Conservation (phyloP, 1,139 yeast genomes). For the Kodamaea derodonti region DNA sequence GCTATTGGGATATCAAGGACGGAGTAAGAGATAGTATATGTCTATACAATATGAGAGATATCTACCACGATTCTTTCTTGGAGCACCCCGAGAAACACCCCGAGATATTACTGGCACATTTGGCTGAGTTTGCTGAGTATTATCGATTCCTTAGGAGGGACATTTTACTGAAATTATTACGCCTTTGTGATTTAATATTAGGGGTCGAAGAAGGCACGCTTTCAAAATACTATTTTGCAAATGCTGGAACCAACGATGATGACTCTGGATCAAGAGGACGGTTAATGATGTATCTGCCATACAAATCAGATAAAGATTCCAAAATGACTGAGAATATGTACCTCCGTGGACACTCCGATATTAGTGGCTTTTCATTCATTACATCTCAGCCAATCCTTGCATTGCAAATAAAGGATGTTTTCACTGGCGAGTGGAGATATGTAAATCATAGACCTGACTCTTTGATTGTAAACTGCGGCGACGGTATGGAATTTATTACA, state of each 20-base stretch:
- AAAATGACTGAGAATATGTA: constrained; percentile 17
- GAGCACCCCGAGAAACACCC: constrained; percentile 18
- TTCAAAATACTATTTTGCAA: constrained; percentile 29
- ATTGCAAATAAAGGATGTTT: constrained; percentile 24
- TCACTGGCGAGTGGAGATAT: constrained; percentile 24
- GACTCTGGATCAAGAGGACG: constrained; percentile 26
- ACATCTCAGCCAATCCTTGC: constrained; percentile 30
- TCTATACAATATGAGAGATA: constrained; percentile 37
- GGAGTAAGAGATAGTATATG: constrained; percentile 40
- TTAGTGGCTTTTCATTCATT: constrained; percentile 26
- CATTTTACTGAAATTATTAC: constrained; percentile 22
- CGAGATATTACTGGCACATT: constrained; percentile 21
- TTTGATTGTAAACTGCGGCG: constrained; percentile 26
- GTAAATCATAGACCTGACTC: constrained; percentile 25
- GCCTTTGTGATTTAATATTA: constrained; percentile 27
- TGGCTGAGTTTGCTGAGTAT: constrained; percentile 25
- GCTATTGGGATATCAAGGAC: constrained; percentile 42
- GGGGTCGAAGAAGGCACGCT: constrained; percentile 31
- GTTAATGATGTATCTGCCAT: constrained; percentile 29
- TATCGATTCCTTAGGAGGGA: constrained; percentile 12
- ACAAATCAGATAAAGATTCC: constrained; percentile 20
- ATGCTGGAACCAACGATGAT: constrained; percentile 17
- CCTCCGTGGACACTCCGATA: constrained; percentile 29
- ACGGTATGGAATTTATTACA: constrained; percentile 27
- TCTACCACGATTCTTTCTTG: constrained; percentile 24